Conservation (phyloP, 441 rosid genomes). For the Melastoma candidum region DNA sequence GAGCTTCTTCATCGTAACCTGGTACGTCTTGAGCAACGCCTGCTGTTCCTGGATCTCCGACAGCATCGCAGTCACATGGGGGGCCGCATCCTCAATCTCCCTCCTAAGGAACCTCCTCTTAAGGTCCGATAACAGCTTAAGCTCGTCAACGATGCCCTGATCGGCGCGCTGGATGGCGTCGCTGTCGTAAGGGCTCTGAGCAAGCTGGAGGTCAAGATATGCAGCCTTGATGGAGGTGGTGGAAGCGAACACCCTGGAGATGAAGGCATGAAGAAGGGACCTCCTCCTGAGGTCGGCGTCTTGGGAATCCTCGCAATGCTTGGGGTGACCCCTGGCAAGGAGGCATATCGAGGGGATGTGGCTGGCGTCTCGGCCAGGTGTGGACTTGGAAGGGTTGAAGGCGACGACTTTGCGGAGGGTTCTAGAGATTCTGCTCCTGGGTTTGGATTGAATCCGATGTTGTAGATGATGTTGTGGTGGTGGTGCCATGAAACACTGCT, state of each 20-base stretch:
- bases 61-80: slow-evolving; percentile 53
- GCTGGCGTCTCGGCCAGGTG: slow-evolving; percentile 26
- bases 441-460: slow-evolving; percentile 18
- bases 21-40: slow-evolving; percentile 53
- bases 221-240: slow-evolving; percentile 55
- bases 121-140: slow-evolving; percentile 41
- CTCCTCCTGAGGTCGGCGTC: slow-evolving; percentile 27
- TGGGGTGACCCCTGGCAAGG: slow-evolving; percentile 33
- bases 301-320: slow-evolving; percentile 22
- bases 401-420: slow-evolving; percentile 62
- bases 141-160: slow-evolving; percentile 53
- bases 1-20: slow-evolving; percentile 44
- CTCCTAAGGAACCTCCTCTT: slow-evolving; percentile 43
- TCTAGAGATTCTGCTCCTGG: slow-evolving; percentile 53
- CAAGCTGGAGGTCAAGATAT: slow-evolving; percentile 63
- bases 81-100: slow-evolving; percentile 43
- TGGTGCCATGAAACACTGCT: not conserved
- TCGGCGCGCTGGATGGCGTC: slow-evolving; percentile 51
- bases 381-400: slow-evolving; percentile 22
- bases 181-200: slow-evolving; percentile 55
- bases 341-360: slow-evolving; percentile 63
- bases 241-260: slow-evolving; percentile 51
- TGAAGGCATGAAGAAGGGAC: slow-evolving; percentile 58
- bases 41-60: slow-evolving; percentile 76
- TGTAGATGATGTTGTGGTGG: not conserved